A percentile compares a stretch with the other conserved stretches of the same genome.
Evolutionary conservation across 495 filamentous ascomycete genomes (phyloP).

Genomic region (Astrocystis sublimbata): DNA sequence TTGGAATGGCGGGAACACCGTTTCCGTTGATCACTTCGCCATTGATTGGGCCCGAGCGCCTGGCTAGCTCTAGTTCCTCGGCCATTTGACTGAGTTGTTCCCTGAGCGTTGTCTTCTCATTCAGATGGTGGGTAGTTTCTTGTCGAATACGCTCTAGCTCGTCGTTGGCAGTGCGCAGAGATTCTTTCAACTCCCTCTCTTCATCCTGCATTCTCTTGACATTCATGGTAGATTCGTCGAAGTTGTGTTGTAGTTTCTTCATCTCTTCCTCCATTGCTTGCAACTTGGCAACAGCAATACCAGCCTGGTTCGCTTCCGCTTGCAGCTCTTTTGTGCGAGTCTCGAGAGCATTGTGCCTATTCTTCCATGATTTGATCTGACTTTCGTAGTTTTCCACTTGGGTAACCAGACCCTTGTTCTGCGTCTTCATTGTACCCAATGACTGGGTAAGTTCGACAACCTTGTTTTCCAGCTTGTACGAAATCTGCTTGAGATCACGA

Average conservation of each 20-base stretch:
- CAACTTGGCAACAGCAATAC: conserved; percentile 86
- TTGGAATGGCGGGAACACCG: conserved; percentile 54
- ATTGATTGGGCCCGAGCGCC: conserved; percentile 61
- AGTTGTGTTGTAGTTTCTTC: conserved; percentile 81
- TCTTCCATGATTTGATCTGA: conserved; percentile 93
- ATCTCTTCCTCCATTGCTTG: conserved; percentile 91
- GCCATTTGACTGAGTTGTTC: conserved; percentile 88
- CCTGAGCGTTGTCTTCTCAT: conserved; percentile 77
- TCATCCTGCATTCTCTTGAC: conserved; percentile 94
- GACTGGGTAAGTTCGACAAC: conserved; percentile 97
- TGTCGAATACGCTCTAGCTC: conserved; percentile 76
- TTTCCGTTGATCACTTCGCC: conserved; percentile 74
- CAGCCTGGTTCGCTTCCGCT: conserved; percentile 94
- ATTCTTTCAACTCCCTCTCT: conserved; percentile 77
- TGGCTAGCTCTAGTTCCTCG: conserved; percentile 87
- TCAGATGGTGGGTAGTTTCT: conserved; percentile 69
- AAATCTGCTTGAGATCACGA: conserved; percentile 97
- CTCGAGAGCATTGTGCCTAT: conserved; percentile 87
- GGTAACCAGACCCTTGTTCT: conserved; percentile 84
- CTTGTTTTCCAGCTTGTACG: conserved; percentile 99
- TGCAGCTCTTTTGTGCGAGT: conserved; percentile 89
- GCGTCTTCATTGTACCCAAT: conserved; percentile 83
- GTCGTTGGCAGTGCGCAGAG: conserved; percentile 68
- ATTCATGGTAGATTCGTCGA: conserved; percentile 81
- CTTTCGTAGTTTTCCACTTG: conserved; percentile 96